Evolutionary conservation across 2,329 filamentous ascomycete genomes (phyloP).

Genomic region (Domatiomyces catenatus): DNA sequence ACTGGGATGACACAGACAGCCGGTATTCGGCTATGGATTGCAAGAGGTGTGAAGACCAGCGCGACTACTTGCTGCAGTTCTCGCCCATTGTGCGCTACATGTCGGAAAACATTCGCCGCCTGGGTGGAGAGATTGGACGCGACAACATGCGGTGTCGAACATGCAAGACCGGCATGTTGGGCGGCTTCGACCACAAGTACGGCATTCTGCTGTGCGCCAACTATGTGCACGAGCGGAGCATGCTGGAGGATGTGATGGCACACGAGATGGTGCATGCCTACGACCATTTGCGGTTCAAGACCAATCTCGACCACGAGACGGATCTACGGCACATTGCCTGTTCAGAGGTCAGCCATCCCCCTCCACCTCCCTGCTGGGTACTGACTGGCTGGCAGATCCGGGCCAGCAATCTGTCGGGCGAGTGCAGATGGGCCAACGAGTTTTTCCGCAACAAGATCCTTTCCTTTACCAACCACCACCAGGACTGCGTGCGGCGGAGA

Average conservation of each 20-base stretch:
- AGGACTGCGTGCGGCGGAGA: slow-evolving; percentile 72
- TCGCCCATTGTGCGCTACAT: slow-evolving; percentile 80
- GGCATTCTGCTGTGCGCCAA: slow-evolving; percentile 91
- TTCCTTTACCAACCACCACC: slow-evolving; percentile 81
- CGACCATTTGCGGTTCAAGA: slow-evolving; percentile 81
- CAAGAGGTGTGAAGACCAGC: slow-evolving; percentile 62
- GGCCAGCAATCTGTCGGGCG: slow-evolving; percentile 79
- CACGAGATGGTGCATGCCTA: slow-evolving; percentile 98
- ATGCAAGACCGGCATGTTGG: slow-evolving; percentile 57
- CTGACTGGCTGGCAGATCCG: slow-evolving; percentile 48
- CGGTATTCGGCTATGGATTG: slow-evolving; percentile 65
- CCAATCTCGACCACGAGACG: slow-evolving; percentile 55
- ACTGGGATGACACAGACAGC: slow-evolving; percentile 60
- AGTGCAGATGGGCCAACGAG: slow-evolving; percentile 81
- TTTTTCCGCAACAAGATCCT: slow-evolving; percentile 73
- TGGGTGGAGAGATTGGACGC: slow-evolving; percentile 60
- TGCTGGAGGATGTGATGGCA: slow-evolving; percentile 83
- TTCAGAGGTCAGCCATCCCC: slow-evolving; percentile 52
- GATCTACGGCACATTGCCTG: slow-evolving; percentile 81
- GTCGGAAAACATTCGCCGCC: slow-evolving; percentile 59
- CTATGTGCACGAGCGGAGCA: slow-evolving; percentile 61
- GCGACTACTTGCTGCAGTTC: slow-evolving; percentile 70
- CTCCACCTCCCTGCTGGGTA: background rate
- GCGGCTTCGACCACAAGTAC: slow-evolving; percentile 72
- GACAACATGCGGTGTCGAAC: slow-evolving; percentile 69